Percentiles rank a stretch among this genome's conserved stretches.
phyloP scores from a whole-genome alignment of 768 basidiomycete species.

The Gelatoporia subvermispora region DNA sequence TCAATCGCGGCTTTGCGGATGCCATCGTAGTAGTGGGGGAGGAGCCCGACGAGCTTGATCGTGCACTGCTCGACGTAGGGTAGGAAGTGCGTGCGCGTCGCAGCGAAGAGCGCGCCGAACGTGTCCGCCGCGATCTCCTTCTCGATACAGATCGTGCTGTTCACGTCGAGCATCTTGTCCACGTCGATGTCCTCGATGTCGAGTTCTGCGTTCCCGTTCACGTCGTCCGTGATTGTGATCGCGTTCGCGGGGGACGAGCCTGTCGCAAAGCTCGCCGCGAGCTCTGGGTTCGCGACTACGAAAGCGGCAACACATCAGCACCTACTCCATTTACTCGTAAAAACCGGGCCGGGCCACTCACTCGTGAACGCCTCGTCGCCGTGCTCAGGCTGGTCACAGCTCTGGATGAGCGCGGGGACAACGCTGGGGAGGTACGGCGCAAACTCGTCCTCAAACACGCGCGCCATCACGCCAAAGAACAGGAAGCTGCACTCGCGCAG shows the following conservation, averaged over 20 bases:
- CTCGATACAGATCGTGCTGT: slow-evolving; percentile 95
- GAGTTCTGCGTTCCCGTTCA: slow-evolving; percentile 50
- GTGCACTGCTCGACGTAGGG: slow-evolving; percentile 84
- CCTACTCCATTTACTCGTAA: background rate
- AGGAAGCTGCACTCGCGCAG: slow-evolving; percentile 94
- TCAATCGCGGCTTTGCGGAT: slow-evolving; percentile 92
- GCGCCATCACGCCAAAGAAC: slow-evolving; percentile 98
- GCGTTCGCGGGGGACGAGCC: slow-evolving; percentile 71
- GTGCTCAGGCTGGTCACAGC: slow-evolving; percentile 79
- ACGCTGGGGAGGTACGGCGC: slow-evolving; percentile 81
- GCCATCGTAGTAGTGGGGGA: slow-evolving; percentile 95
- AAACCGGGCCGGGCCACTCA: background rate
- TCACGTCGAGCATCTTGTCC: slow-evolving; percentile 87
- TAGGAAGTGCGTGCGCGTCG: slow-evolving; percentile 80
- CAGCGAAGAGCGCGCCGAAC: slow-evolving; percentile 83
- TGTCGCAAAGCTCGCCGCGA: slow-evolving; percentile 60
- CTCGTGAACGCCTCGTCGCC: slow-evolving; percentile 43
- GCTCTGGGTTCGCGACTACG: slow-evolving; percentile 50
- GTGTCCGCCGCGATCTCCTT: slow-evolving; percentile 99
- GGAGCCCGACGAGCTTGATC: slow-evolving; percentile 69
- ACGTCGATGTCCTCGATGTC: slow-evolving; percentile 78
- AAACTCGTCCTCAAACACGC: slow-evolving; percentile 93
- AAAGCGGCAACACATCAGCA: background rate
- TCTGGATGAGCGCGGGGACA: slow-evolving; percentile 78
- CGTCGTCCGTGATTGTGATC: slow-evolving; percentile 57